Percentiles rank a stretch among this genome's conserved stretches.
Conservation (phyloP, 345 rosid species). For the Murraya paniculata region DNA sequence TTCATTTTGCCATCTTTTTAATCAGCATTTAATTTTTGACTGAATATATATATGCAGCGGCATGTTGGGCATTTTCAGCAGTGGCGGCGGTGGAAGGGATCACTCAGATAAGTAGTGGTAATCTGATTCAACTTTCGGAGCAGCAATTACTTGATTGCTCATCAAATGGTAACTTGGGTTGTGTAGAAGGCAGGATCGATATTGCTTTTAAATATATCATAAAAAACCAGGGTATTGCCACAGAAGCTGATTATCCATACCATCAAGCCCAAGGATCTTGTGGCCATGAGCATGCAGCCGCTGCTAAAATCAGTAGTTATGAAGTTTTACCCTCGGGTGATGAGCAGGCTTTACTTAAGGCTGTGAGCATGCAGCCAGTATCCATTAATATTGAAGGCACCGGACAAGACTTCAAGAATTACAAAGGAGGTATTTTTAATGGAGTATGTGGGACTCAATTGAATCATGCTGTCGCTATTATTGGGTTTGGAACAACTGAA, state of each 20-base stretch:
- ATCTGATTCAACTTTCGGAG: not conserved
- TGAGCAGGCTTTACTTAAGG: constrained; percentile 26
- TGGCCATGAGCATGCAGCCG: not conserved
- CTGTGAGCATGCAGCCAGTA: constrained; percentile 48
- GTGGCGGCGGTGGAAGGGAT: not conserved
- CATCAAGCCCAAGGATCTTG: not conserved
- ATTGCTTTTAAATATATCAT: not conserved
- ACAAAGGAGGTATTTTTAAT: constrained; percentile 35
- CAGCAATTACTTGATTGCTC: not conserved
- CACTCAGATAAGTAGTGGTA: not conserved
- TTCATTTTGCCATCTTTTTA: too few species aligned
- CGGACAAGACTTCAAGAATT: constrained; percentile 13
- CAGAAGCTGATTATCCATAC: not conserved
- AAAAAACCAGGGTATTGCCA: not conserved
- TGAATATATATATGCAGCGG: not conserved
- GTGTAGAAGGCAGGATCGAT: not conserved
- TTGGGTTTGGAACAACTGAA: constrained; percentile 41
- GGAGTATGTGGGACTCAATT: constrained; percentile 30
- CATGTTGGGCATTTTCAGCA: not conserved
- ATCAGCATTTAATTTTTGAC: too few species aligned
- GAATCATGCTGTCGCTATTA: constrained; percentile 43
- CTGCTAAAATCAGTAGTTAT: not conserved
- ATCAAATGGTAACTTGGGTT: not conserved
- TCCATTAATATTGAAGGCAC: constrained; percentile 27
- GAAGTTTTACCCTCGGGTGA: constrained; percentile 46